Evolutionary conservation across 2,329 filamentous ascomycete genomes (phyloP), one percentile per base, ranked within the genome.

Genomic region (Herpomyces periplanetae): DNA sequence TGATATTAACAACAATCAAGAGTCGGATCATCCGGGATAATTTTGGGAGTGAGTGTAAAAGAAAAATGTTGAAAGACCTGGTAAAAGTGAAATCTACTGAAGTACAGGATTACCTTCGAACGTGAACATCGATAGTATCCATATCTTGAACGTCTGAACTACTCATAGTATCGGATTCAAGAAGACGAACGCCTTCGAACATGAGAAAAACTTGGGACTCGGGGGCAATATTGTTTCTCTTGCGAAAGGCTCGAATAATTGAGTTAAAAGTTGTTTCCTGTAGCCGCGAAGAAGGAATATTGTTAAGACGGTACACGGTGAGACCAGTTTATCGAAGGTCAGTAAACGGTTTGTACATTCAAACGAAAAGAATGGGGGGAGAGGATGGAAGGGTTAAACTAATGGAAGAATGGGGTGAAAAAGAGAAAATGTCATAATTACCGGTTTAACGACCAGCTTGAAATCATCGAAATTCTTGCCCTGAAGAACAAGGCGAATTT

Each of bases 171-270:
- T 42, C 39, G 2, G 53, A 43, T 8, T 51, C 47, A 7, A 59
- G 50, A 11, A 84, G 39, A 17, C 42, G 40, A 19, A 73, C 66
- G 7, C 69, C 69, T 28, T 85, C 69, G 35, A 69, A 73, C 27
- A 48, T 43, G 5, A 85, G 40, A 14, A 47, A 45, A 3, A 80
- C 39, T 0, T 45, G 35, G 26, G 44, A 47, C 3, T 48, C 45
- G 1, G 39, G 31, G 0, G 39, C 35, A 8, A 73, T 33, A 0
- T 41, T 23, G 8, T 21, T 21, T n/a, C 20, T 23, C 3, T 22
- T 15, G 13, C 31, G 31, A 20, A 33, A 39, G 2, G 32, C 34
- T 5, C 26, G 16, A 4, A 31, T 26, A 4, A 13, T 13, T 9
- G 10, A 27, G 3, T 27, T 29, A 17, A 39, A 28, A 0, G 30